Evolutionary conservation across 2,329 filamentous ascomycete genomes (phyloP).

Genomic region (Knufia fluminis): DNA sequence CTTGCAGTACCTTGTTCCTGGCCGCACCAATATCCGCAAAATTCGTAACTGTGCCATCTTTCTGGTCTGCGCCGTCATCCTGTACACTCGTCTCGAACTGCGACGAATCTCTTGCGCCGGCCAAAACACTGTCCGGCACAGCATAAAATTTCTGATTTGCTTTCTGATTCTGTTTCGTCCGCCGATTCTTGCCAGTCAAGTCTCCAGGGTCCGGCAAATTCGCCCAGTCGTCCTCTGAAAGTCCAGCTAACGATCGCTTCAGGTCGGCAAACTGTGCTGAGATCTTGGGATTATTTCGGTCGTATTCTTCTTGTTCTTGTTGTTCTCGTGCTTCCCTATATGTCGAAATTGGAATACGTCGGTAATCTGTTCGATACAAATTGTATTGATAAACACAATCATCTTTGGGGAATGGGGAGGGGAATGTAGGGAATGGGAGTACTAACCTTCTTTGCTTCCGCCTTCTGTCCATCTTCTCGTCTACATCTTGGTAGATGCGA

Average conservation of each 20-base stretch:
- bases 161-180: constrained; percentile 65
- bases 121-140: constrained; percentile 90
- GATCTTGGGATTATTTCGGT: constrained; percentile 95
- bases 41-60: constrained; percentile 89
- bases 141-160: constrained; percentile 77
- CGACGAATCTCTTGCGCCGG: constrained; percentile 67
- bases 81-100: constrained; percentile 84
- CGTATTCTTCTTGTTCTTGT: constrained; percentile 87
- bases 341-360: constrained; percentile 53
- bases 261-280: constrained; percentile 95
- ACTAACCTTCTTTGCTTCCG: constrained; percentile 80
- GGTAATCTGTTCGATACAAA: constrained; percentile 66
- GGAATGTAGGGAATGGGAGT: constrained; percentile 16
- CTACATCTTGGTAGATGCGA: constrained; percentile 87
- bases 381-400: constrained; percentile 56
- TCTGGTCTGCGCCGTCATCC: constrained; percentile 58
- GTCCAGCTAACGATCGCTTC: constrained; percentile 77
- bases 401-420: constrained; percentile 16
- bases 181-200: constrained; percentile 84
- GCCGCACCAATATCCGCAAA: constrained; percentile 96
- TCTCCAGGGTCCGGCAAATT: constrained; percentile 93
- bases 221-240: constrained; percentile 94
- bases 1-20: constrained; percentile 88
- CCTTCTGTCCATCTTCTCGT: constrained; percentile 92
- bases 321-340: constrained; percentile 85